phyloP scores from a whole-genome alignment of 2,329 filamentous ascomycete genomes.

The Curvularia sp. region DNA sequence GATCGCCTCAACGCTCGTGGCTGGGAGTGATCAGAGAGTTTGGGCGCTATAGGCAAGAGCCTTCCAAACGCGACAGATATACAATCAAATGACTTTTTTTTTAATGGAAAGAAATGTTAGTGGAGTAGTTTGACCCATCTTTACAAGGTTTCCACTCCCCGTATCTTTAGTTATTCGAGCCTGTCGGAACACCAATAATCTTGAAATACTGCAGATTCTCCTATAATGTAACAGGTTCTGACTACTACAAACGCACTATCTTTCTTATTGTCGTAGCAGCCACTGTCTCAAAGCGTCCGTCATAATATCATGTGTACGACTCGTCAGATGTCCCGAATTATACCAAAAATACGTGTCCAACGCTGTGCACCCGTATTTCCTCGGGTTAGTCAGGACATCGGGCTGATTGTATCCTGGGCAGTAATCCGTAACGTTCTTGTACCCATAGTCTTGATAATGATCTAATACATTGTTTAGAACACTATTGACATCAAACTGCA shows the following conservation, averaged over 20 bases:
- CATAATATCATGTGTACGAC: constrained; percentile 52
- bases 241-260: not conserved
- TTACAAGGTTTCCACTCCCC: not conserved
- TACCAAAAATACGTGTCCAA: constrained; percentile 59
- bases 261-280: constrained; percentile 20
- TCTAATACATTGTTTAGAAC: constrained; percentile 56
- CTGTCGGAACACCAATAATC: not conserved
- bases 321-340: constrained; percentile 58
- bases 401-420: constrained; percentile 57
- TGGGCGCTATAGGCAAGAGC: constrained; percentile 1
- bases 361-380: constrained; percentile 56
- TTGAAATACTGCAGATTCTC: not conserved
- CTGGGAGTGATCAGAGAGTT: constrained; percentile 4
- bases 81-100: not conserved
- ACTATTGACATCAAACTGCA: constrained; percentile 57
- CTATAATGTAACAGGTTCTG: no score
- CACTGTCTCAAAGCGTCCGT: constrained; percentile 36
- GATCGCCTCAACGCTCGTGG: constrained; percentile 26
- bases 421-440: constrained; percentile 57
- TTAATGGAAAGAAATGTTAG: not conserved
- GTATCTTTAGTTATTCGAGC: not conserved
- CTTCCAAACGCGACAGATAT: not conserved
- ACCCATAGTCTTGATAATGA: constrained; percentile 51
- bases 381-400: constrained; percentile 54
- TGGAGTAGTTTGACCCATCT: not conserved